A percentile compares a stretch with the other conserved stretches of the same genome.
phyloP scores from a whole-genome alignment of 1,139 yeast species.

The Yamadazyma atlantica region DNA sequence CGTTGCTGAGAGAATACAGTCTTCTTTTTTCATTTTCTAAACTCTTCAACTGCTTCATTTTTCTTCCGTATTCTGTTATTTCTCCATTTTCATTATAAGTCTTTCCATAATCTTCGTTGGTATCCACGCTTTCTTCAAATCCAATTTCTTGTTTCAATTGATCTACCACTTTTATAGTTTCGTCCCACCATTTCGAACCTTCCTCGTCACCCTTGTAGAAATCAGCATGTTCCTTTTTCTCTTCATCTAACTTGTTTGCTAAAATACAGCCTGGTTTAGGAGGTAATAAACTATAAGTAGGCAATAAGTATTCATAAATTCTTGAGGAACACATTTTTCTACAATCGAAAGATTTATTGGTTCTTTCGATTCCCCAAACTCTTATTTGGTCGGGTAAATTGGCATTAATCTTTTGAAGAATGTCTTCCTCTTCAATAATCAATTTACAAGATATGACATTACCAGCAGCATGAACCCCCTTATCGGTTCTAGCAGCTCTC shows the following conservation, averaged over 20 bases:
- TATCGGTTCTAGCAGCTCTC: slow-evolving; percentile 98
- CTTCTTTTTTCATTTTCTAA: slow-evolving; percentile 72
- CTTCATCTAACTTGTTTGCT: slow-evolving; percentile 56
- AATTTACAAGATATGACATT: slow-evolving; percentile 86
- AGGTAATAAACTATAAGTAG: slow-evolving; percentile 84
- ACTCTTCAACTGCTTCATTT: slow-evolving; percentile 58
- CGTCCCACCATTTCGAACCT: slow-evolving; percentile 72
- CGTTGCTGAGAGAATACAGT: slow-evolving; percentile 60
- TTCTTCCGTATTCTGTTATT: slow-evolving; percentile 39
- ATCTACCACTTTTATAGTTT: slow-evolving; percentile 42
- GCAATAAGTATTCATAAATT: slow-evolving; percentile 88
- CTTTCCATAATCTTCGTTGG: slow-evolving; percentile 26
- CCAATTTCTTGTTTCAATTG: slow-evolving; percentile 44
- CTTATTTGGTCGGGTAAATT: slow-evolving; percentile 82
- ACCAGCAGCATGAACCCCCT: slow-evolving; percentile 99
- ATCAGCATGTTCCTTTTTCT: slow-evolving; percentile 57
- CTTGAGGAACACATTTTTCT: slow-evolving; percentile 94
- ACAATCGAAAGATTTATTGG: slow-evolving; percentile 90
- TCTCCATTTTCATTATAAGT: slow-evolving; percentile 34
- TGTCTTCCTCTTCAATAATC: slow-evolving; percentile 84
- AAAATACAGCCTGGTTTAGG: slow-evolving; percentile 79
- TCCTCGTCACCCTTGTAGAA: slow-evolving; percentile 60
- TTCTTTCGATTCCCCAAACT: slow-evolving; percentile 90
- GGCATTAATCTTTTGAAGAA: slow-evolving; percentile 69
- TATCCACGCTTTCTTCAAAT: slow-evolving; percentile 25